Base-by-base conservation (phyloP, 2,329 filamentous ascomycete genomes). In the Penicillium concentricum region DNA sequence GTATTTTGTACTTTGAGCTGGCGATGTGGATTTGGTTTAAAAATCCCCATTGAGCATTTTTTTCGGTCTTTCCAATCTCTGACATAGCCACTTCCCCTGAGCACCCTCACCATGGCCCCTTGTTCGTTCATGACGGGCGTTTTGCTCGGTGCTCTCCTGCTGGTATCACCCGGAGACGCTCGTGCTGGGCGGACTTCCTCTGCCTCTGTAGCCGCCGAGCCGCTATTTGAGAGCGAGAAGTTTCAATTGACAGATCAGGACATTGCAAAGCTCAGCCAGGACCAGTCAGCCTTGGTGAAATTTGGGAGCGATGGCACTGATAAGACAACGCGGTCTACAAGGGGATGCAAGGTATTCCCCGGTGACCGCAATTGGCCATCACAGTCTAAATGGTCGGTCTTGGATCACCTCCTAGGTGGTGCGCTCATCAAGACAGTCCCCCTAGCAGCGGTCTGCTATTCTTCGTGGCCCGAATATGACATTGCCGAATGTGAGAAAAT, bases 381-480 rank as follows among this genome's bases (percentile, higher is more conserved):
- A 5, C 12, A 44, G 8, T 44, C 38, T 7, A 56, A 58, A n/a
- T 72, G 69, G 69, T 51, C 52, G 4, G 22, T 63, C 9, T 64
- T 72, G n/a, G 61, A 70, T 46, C 20, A 52, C 0, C 20, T 67
- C 5, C 53, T 68, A 9, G 68, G 62, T 9, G 61, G 60, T 13
- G 58, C 67, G 1, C 59, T 71, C 4, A 62, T 67, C 24, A 65
- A 68, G 24, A 69, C 62, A 1, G 67, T 69, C 7, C 68, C 69
- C 10, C 55, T 69, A 22, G 69, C 67, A 1, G 61, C 67, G 1
- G 56, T 64, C 5, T 71, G 67, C 45, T 70, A 70, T 22, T 60
- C 58, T 1, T 61, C 60, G 1, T 69, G 65, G 64, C 57, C 62
- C 1, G 57, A 65, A 26, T 70, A 70, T 46, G 59, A 70, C 44